A percentile compares a stretch with the other conserved stretches of the same genome.
Evolutionary conservation across 805 yeast genomes (phyloP).

Genomic region (Pichia nakasei): DNA sequence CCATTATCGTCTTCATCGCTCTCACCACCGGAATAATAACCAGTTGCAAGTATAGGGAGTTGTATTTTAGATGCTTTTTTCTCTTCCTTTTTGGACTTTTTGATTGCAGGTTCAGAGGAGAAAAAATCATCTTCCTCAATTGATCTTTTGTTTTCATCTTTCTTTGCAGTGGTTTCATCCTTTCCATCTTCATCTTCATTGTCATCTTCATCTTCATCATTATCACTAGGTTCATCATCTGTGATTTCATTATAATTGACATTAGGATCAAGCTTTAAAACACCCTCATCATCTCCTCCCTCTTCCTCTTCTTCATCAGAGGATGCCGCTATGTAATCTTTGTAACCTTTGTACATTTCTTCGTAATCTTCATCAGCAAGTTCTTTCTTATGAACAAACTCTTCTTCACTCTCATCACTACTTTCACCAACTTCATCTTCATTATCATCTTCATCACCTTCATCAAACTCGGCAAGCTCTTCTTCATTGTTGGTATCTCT

Average conservation of each 20-base stretch:
- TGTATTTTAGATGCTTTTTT: conserved; percentile 17
- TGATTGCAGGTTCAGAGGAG: conserved; percentile 17
- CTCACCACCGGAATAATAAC: conserved; percentile 75
- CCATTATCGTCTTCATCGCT: conserved; percentile 44
- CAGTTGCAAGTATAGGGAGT: conserved; percentile 66
- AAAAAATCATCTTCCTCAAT: conserved; percentile 35
- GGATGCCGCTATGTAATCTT: conserved; percentile 32
- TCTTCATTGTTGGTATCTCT: conserved; percentile 13
- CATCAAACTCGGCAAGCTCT: conserved; percentile 3
- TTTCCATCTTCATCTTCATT: background rate
- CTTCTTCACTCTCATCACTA: conserved; percentile 5
- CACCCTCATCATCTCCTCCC: conserved; percentile 7
- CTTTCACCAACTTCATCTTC: conserved; percentile 15
- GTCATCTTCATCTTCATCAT: conserved; percentile 14
- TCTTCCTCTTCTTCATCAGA: conserved; percentile 35
- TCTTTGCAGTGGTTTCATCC: conserved; percentile 33
- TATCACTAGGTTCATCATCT: conserved; percentile 46
- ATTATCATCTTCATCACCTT: conserved; percentile 12
- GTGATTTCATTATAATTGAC: conserved; percentile 52
- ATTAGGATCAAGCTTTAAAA: conserved; percentile 22
- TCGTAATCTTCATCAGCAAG: conserved; percentile 13
- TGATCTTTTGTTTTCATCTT: conserved; percentile 4
- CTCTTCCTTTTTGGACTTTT: conserved; percentile 22
- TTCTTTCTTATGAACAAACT: conserved; percentile 7
- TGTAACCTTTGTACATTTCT: conserved; percentile 18